Evolutionary conservation across 306 rosid genomes (phyloP).

Genomic region (Gillenia trifoliata): DNA sequence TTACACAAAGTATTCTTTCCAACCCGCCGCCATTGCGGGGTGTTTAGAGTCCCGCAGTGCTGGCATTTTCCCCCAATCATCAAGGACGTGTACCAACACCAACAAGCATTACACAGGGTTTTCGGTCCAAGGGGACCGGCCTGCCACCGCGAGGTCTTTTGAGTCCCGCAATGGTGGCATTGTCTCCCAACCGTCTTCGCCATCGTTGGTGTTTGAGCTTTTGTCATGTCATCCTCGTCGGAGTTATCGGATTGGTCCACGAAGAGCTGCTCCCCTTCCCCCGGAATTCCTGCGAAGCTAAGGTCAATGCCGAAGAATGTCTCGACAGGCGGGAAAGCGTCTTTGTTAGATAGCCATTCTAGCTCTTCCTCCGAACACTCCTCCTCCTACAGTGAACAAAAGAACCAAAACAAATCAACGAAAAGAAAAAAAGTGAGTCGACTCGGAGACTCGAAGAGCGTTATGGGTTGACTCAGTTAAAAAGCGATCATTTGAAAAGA

Average conservation of each 20-base stretch:
- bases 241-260: slow-evolving; percentile 21
- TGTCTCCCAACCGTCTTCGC: slow-evolving; percentile 26
- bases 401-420: neutral
- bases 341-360: slow-evolving; percentile 70
- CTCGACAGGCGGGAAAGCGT: slow-evolving; percentile 63
- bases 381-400: slow-evolving; percentile 44
- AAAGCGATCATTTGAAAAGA: no score
- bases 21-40: neutral
- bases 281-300: slow-evolving; percentile 7
- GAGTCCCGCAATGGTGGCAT: slow-evolving; percentile 73
- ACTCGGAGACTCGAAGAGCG: slow-evolving; percentile 14
- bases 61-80: slow-evolving; percentile 32
- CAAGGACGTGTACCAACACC: slow-evolving; percentile 65
- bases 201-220: slow-evolving; percentile 12
- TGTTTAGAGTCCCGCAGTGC: neutral
- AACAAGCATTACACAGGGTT: slow-evolving; percentile 84
- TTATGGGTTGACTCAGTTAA: slow-evolving; percentile 13
- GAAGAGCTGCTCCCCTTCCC: slow-evolving; percentile 22
- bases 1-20: neutral
- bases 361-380: slow-evolving; percentile 4
- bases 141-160: slow-evolving; percentile 74
- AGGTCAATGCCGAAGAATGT: slow-evolving; percentile 8
- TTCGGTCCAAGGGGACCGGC: slow-evolving; percentile 66
- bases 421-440: neutral
- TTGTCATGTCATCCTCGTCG: slow-evolving; percentile 5